Evolutionary conservation across 306 rosid species (phyloP).

Genomic region (Mimosa bimucronata): DNA sequence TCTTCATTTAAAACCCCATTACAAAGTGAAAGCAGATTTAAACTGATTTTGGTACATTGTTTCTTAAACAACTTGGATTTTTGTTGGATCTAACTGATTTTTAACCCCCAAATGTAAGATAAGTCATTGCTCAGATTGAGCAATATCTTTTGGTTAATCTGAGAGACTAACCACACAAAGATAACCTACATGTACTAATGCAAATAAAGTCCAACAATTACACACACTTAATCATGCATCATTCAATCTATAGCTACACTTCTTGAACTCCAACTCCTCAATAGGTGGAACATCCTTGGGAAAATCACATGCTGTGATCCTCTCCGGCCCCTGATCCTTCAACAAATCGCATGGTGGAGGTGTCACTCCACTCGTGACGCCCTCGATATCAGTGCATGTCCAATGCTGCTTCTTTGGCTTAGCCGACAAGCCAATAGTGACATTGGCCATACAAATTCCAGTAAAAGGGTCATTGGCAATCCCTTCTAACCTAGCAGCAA

Average conservation of each 20-base stretch:
- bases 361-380: slow-evolving; percentile 71
- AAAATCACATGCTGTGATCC: slow-evolving; percentile 61
- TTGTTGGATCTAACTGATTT: background rate
- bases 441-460: slow-evolving; percentile 83
- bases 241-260: slow-evolving; percentile 49
- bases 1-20: background rate
- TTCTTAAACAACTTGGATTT: background rate
- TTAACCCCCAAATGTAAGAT: background rate
- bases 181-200: slow-evolving; percentile 23
- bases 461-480: slow-evolving; percentile 69
- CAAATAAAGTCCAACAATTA: slow-evolving; percentile 9
- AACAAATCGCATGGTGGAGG: slow-evolving; percentile 73
- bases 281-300: slow-evolving; percentile 62
- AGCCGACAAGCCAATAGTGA: slow-evolving; percentile 64
- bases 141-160: background rate
- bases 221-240: slow-evolving; percentile 29
- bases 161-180: slow-evolving; percentile 24
- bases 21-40: background rate
- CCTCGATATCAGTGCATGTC: slow-evolving; percentile 70
- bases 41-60: background rate
- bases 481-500: slow-evolving; percentile 81
- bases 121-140: slow-evolving; percentile 25
- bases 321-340: slow-evolving; percentile 60
- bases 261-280: slow-evolving; percentile 64
- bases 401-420: slow-evolving; percentile 86